Percentiles rank a stretch among this genome's conserved stretches.
Evolutionary conservation across 257 asterid genomes (phyloP).

Genomic region (Nicotiana attenuata): DNA sequence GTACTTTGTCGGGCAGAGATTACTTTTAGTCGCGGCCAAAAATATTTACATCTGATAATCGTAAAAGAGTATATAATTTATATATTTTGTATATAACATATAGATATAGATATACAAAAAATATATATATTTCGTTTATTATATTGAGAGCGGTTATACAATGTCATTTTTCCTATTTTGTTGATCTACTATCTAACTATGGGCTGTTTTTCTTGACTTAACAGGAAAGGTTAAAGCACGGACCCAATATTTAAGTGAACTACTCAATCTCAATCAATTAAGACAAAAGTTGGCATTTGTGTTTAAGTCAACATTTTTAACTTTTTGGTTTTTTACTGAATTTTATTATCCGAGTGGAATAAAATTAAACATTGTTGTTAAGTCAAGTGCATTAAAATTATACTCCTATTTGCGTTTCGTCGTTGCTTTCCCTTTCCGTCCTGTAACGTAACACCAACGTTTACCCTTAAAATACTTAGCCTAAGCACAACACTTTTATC

Average conservation of each 20-base stretch:
- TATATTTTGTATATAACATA: no score
- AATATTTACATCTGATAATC: no score
- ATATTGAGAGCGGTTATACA: no score
- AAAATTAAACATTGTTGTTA: neutral
- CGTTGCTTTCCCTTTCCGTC: conserved; percentile 2
- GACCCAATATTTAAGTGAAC: no score
- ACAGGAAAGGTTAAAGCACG: neutral
- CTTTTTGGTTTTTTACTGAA: neutral
- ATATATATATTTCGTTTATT: no score
- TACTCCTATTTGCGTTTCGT: neutral
- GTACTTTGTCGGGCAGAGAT: no score
- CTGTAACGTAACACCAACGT: neutral
- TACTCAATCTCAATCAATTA: no score
- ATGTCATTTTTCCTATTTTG: no score
- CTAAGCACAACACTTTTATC: neutral
- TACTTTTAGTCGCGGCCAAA: no score
- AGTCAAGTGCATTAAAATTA: neutral
- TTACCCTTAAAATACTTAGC: neutral
- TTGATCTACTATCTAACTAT: neutral
- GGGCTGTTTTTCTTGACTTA: neutral
- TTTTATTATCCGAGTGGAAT: neutral
- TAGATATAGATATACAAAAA: no score
- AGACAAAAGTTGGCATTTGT: neutral
- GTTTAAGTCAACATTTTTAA: neutral
- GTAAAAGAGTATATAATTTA: no score